Evolutionary conservation across 768 basidiomycete genomes (phyloP), one percentile per base, ranked within the genome.

Genomic region (Tephrocybe sp.): DNA sequence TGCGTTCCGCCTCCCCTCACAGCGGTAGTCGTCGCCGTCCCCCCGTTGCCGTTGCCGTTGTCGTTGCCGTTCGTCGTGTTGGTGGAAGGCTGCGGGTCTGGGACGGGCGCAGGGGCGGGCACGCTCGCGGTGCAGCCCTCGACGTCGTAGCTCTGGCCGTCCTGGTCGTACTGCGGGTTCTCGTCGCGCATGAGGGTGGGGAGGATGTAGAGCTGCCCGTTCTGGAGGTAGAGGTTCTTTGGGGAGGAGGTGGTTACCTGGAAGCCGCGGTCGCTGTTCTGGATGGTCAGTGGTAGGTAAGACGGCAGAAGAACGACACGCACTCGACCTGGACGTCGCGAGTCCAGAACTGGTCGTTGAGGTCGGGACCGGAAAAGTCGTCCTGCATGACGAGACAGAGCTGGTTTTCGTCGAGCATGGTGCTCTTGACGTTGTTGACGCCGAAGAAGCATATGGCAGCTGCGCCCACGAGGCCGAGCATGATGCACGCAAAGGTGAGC

Each of bases 101-200:
- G 24, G 32, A 24, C 6, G 11, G 44, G 24, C 0, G 21, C 28
- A 2, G 49, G 18, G 26, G 53, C 30, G 14, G 58, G 41, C 4
- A 53, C 56, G 17, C 58, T 58, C 10, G 55, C 60, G 0, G 87
- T 90, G 66, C 89, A 91, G 25, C 80, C 84, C 0, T 77, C 77
- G 41, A 92, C 70, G 61, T 86, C 86, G 56, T 80, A 85, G 0
- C 77, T 83, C 57, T 77, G 78, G 1, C 83, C 86, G 57, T 89
- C 74, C 37, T 81, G 61, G 26, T 46, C 41, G 28, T 85, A 61
- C 52, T 71, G 69, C 32, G 67, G 73, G 52, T 83, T 76, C 30
- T 68, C 66, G 60, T 88, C 84, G 1, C 81, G 75, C 0, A 90
- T 90, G 50, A 93, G 76, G 8, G 91, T 92, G 1, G 93, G 92